Base-by-base conservation (phyloP, 1,284 basidiomycete genomes). In the Melampsora occidentalis region DNA sequence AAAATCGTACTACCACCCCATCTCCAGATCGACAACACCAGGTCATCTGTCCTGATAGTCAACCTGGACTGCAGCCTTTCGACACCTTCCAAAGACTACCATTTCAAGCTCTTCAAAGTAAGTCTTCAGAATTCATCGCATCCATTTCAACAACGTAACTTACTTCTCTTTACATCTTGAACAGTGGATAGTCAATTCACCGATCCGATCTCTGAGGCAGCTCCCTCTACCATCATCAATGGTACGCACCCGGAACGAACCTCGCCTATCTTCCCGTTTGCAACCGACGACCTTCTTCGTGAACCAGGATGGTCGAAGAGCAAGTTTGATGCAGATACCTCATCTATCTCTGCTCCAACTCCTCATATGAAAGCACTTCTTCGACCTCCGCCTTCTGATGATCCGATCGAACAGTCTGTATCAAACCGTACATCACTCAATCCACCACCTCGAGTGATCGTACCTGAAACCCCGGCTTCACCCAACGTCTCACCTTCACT, bases 231-330 rank as follows among this genome's bases (percentile, higher is more conserved):
- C 53, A n/a, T 57, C 20, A 57, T 57, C 20, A 22, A 22, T 22
- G 53, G 53, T 22, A 22, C 53, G 7, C n/a, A 57, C 53, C 53
- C 53, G 3, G 28, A 57, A 22, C n/a, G 62, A 39, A 28, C 70
- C 49, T 63, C 61, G n/a, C 62, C 70, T n/a, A 63, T 71, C 59
- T 39, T 28, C 31, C n/a, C 61, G 1, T 33, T 28, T 22, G 20
- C 25, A 14, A 33, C 20, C 31, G 7, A 25, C 61, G 62, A 57
- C 49, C n/a, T 46, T 22, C 46, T 57, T 16, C 59, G 70, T 62
- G 61, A n/a, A 35, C 61, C 70, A 22, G 70, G 70, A 2, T 71
- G 70, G 70, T 71, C 70, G 2, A 46, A 39, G 42, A 63, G 62
- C 61, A 64, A 71, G 33, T 63, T 64, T 48, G 39, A 70, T 25